Conservation (phyloP, 140 eudicot genomes). For the Ambrosia hybrid region DNA sequence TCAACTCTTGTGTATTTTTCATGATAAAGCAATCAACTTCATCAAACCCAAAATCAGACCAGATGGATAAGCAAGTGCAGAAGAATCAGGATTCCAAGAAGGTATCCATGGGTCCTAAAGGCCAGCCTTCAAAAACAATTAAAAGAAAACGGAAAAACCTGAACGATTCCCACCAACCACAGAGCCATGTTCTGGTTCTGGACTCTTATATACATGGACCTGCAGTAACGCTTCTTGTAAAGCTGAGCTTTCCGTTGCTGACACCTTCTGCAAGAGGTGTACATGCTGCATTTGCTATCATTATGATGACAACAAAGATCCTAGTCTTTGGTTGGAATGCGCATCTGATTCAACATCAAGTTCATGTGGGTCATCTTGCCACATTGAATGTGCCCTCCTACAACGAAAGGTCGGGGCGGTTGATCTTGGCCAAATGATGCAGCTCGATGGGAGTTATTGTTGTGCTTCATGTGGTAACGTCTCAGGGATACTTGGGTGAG, state of each 20-base stretch:
- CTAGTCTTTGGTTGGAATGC: constrained; percentile 20
- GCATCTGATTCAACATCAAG: background rate
- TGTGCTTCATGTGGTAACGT: constrained; percentile 1
- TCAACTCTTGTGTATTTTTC: constrained; percentile 3
- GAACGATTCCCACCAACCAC: background rate
- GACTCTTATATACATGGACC: background rate
- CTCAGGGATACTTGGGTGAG: constrained; percentile 16
- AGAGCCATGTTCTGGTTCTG: constrained; percentile 7
- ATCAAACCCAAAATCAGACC: constrained; percentile 1
- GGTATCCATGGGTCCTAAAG: background rate
- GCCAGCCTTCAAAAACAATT: constrained; percentile 1
- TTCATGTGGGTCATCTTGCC: constrained; percentile 9
- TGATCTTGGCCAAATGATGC: background rate
- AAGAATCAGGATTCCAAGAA: constrained; percentile 33
- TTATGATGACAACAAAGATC: background rate
- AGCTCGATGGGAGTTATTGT: constrained; percentile 12
- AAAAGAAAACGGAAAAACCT: background rate
- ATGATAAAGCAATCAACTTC: constrained; percentile 36
- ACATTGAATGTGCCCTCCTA: constrained; percentile 10
- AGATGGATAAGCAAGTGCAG: constrained; percentile 32
- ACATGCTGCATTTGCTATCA: constrained; percentile 9
- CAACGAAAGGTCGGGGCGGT: background rate
- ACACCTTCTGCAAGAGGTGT: constrained; percentile 7
- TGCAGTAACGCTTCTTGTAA: constrained; percentile 7
- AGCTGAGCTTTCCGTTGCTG: background rate